Conservation (phyloP, 2,329 filamentous ascomycete species). For the Neofusicoccum sp. region DNA sequence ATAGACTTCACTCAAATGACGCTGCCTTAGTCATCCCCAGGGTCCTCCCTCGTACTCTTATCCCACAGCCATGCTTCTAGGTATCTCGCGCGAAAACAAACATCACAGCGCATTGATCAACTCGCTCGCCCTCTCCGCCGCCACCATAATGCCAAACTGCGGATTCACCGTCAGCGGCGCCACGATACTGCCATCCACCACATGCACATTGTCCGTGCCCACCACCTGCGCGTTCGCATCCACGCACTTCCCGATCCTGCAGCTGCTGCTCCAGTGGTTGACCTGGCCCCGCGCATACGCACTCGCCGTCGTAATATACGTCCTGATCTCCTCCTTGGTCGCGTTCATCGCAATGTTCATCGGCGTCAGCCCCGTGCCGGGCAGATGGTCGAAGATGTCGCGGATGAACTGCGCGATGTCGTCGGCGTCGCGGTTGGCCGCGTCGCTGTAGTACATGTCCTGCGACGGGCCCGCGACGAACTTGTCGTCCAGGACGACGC, state of each 20-base stretch:
- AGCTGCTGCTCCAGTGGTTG: constrained; percentile 59
- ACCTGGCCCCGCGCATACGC: constrained; percentile 54
- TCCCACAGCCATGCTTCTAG: background rate
- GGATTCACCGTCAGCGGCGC: constrained; percentile 58
- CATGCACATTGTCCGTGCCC: constrained; percentile 55
- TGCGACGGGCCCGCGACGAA: constrained; percentile 47
- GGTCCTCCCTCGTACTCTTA: no score
- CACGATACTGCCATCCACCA: constrained; percentile 56
- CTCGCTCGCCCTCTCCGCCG: constrained; percentile 55
- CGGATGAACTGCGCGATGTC: constrained; percentile 56
- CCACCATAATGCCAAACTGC: constrained; percentile 58
- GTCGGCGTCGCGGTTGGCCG: constrained; percentile 46
- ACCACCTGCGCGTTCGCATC: constrained; percentile 51
- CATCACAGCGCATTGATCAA: constrained; percentile 43
- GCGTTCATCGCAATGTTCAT: constrained; percentile 53
- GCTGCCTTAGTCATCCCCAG: no score
- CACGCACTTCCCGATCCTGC: constrained; percentile 54
- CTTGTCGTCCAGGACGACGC: constrained; percentile 49
- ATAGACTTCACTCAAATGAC: no score
- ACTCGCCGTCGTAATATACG: constrained; percentile 54
- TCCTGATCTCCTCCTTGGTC: constrained; percentile 51
- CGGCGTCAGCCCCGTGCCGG: constrained; percentile 46
- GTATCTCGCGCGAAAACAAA: background rate
- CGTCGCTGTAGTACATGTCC: constrained; percentile 48
- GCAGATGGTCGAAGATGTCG: constrained; percentile 52